Evolutionary conservation across 2,329 filamentous ascomycete species (phyloP), one percentile per base, ranked within the genome.

Genomic region (Mycosphaerelloides madeirae): DNA sequence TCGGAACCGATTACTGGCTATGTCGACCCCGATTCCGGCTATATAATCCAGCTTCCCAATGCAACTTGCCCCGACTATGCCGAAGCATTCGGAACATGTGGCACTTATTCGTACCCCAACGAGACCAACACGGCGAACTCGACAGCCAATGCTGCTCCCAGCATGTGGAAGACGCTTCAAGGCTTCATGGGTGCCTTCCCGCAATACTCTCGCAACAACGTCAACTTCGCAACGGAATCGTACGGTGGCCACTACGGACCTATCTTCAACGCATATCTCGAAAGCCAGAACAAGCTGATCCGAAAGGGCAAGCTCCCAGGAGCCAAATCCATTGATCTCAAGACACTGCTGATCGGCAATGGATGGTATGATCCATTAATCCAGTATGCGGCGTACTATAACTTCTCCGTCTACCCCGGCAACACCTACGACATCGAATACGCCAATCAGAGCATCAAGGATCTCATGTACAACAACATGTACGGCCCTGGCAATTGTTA

Each of bases 151-250:
- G 77, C 78, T 2, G 78, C 78, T 3, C 76, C 76, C 1, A 75
- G 75, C 43, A 78, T 82, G 65, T 82, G 76, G 75, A 77, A 75
- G 60, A 78, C 76, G 0, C 57, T 81, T 19, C 79, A 81, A 55
- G 78, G 77, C 1, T 82, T 83, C 61, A 78, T 80, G 72, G 78
- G 78, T 2, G 78, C 72, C 0, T 81, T 82, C 57, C 78, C 12
- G 3, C 51, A 56, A 33, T 56, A 56, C 34, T 48, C 53, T 9
- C 31, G 46, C 19, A 48, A 59, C 31, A 61, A 59, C 5, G 60
- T 66, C 48, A 58, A 63, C 42, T 65, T 66, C 37, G 56, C 58
- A 18, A 58, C 58, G 5, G 57, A 60, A 33, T 51, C 45, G 15
- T 62, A 61, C 31, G 59, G 59, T n/a, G 59, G 59, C 6, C 58